These are phyloP conservation scores for Sphagnurus paluster DNA, from an alignment of 1,284 basidiomycete genomes.

Conservation along the genomic window DNA sequence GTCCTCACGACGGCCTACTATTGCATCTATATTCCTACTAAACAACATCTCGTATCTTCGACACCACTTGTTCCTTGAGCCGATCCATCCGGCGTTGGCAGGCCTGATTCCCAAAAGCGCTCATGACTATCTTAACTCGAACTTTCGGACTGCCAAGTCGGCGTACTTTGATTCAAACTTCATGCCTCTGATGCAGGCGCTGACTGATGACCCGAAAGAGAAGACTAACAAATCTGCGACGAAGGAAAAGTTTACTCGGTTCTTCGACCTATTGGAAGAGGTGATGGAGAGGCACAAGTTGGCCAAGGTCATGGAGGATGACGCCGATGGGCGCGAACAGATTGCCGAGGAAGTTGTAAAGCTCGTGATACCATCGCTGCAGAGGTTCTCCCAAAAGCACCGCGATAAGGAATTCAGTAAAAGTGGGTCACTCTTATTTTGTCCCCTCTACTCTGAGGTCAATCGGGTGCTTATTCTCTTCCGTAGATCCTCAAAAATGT, in stretches of 20 bases:
- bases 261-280: slow-evolving; percentile 77
- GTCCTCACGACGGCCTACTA: slow-evolving; percentile 61
- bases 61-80: slow-evolving; percentile 52
- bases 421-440: slow-evolving; percentile 46
- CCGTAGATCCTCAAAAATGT: slow-evolving; percentile 79
- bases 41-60: slow-evolving; percentile 76
- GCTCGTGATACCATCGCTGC: slow-evolving; percentile 70
- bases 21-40: slow-evolving; percentile 72
- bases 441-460: slow-evolving; percentile 1
- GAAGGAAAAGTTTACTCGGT: slow-evolving; percentile 79
- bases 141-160: slow-evolving; percentile 75
- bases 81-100: slow-evolving; percentile 42
- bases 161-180: slow-evolving; percentile 82
- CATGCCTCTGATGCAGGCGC: slow-evolving; percentile 68
- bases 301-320: slow-evolving; percentile 70
- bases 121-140: slow-evolving; percentile 60
- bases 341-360: slow-evolving; percentile 73
- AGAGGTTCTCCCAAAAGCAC: slow-evolving; percentile 72
- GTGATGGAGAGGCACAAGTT: slow-evolving; percentile 70
- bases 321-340: slow-evolving; percentile 53
- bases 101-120: slow-evolving; percentile 60
- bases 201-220: slow-evolving; percentile 68
- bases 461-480: background rate
- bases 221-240: slow-evolving; percentile 57
- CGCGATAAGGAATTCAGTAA: slow-evolving; percentile 81